Percentiles rank a stretch among this genome's conserved stretches.
phyloP scores from a whole-genome alignment of 2,329 filamentous ascomycete genomes.

The Ophiosphaerella herpotricha region DNA sequence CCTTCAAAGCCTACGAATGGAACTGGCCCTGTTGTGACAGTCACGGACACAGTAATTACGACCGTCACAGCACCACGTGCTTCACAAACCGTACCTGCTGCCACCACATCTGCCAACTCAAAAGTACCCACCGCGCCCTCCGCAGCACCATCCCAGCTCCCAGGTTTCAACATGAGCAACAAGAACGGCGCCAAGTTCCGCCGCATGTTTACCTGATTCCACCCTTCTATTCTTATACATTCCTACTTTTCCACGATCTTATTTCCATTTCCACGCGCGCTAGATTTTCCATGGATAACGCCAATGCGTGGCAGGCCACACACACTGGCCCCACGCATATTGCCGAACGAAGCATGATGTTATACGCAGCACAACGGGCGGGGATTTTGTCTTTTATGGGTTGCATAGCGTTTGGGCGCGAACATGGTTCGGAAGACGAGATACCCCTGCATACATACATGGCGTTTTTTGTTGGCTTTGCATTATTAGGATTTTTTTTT shows the following conservation, averaged over 20 bases:
- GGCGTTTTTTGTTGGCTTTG: too few relatives aligned
- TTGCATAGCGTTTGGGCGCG: too few relatives aligned
- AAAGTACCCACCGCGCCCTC: not conserved
- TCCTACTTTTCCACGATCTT: not conserved
- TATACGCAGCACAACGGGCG: not conserved
- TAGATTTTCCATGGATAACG: not conserved
- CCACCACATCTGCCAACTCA: not conserved
- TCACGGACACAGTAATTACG: slow-evolving; percentile 33
- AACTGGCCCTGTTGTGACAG: slow-evolving; percentile 15
- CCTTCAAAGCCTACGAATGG: slow-evolving; percentile 7
- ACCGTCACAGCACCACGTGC: slow-evolving; percentile 30
- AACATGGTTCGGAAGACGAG: too few relatives aligned
- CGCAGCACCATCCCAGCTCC: slow-evolving; percentile 6
- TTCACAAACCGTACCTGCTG: slow-evolving; percentile 4
- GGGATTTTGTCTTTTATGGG: too few relatives aligned
- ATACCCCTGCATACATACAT: too few relatives aligned
- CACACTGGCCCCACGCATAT: not conserved
- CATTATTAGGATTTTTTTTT: too few relatives aligned
- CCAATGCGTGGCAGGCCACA: slow-evolving; percentile 4
- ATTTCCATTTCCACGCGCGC: not conserved
- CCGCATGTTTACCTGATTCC: slow-evolving; percentile 8
- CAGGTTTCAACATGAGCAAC: slow-evolving; percentile 7
- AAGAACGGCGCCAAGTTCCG: slow-evolving; percentile 33
- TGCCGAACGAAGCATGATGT: not conserved
- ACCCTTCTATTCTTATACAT: not conserved